Evolutionary conservation across 2,329 filamentous ascomycete genomes (phyloP).

Genomic region (Simplicillium aogashimaense): DNA sequence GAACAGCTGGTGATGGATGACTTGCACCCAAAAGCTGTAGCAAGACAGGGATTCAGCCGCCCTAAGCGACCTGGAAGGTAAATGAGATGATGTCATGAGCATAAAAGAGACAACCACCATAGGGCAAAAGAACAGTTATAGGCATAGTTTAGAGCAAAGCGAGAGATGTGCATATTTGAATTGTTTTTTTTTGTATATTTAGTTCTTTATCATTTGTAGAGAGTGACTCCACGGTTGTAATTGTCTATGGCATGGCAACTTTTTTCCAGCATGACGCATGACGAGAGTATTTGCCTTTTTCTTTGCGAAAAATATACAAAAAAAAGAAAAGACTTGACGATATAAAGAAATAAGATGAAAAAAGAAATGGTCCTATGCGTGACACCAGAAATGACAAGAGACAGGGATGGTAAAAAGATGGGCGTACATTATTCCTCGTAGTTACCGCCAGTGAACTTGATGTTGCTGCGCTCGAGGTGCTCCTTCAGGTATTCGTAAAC

Average conservation of each 20-base stretch:
- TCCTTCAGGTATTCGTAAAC: slow-evolving; percentile 72
- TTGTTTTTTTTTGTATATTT: background rate
- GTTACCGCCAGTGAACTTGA: slow-evolving; percentile 48
- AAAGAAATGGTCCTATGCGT: background rate
- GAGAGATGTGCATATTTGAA: too few relatives aligned
- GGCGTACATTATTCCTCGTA: slow-evolving; percentile 51
- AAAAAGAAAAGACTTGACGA: slow-evolving; percentile 1
- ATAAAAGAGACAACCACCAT: background rate
- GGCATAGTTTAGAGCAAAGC: background rate
- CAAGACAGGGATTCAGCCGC: slow-evolving; percentile 61
- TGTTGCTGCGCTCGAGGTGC: slow-evolving; percentile 57
- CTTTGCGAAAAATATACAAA: slow-evolving; percentile 1
- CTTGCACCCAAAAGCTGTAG: slow-evolving; percentile 56
- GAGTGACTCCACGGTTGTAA: background rate
- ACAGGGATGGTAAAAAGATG: background rate
- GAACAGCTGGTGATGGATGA: slow-evolving; percentile 56
- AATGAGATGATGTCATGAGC: slow-evolving; percentile 4
- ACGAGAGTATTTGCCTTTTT: slow-evolving; percentile 3
- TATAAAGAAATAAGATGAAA: background rate
- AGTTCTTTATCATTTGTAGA: background rate
- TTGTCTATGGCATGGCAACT: background rate
- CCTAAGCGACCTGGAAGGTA: slow-evolving; percentile 69
- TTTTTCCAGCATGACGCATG: background rate
- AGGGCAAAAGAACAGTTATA: background rate
- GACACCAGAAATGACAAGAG: background rate